Evolutionary conservation across 495 filamentous ascomycete genomes (phyloP).

Genomic region (Aspergillus olivimuriae): DNA sequence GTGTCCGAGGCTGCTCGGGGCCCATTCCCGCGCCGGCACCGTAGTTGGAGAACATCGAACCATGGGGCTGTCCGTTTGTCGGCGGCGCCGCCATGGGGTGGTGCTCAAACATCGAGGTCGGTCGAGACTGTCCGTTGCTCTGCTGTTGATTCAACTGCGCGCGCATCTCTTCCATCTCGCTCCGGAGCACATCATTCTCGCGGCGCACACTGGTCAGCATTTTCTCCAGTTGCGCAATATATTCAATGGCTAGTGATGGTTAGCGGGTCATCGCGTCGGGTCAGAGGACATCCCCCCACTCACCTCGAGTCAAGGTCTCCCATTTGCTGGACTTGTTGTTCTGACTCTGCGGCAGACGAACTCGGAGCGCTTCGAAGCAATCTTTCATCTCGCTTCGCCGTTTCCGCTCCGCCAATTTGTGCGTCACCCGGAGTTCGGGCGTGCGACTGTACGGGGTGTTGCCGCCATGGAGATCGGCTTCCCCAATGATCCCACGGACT

Average conservation of each 20-base stretch:
- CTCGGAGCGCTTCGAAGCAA: constrained; percentile 80
- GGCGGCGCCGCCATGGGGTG: constrained; percentile 33
- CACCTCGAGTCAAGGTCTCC: constrained; percentile 97
- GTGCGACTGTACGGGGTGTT: constrained; percentile 85
- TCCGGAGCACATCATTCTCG: constrained; percentile 47
- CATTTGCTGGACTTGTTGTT: constrained; percentile 97
- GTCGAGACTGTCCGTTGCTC: constrained; percentile 38
- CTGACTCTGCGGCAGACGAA: constrained; percentile 75
- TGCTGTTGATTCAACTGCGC: constrained; percentile 46
- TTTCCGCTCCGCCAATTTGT: constrained; percentile 95
- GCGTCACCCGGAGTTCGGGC: constrained; percentile 87
- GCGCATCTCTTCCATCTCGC: constrained; percentile 44
- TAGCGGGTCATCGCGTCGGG: no score
- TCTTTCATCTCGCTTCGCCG: constrained; percentile 97
- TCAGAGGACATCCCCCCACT: no score
- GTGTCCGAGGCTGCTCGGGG: constrained; percentile 43
- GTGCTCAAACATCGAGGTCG: constrained; percentile 34
- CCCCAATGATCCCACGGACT: constrained; percentile 57
- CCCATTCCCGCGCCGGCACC: constrained; percentile 23
- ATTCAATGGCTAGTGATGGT: constrained; percentile 33
- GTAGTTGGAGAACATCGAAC: constrained; percentile 29
- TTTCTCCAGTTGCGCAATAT: constrained; percentile 35
- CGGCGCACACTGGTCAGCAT: constrained; percentile 22
- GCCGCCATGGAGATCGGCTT: constrained; percentile 46
- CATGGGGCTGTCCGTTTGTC: constrained; percentile 31